These are phyloP conservation scores for Colletotrichum endophyticum DNA, from an alignment of 2,329 filamentous ascomycete genomes.

Conservation along the genomic window DNA sequence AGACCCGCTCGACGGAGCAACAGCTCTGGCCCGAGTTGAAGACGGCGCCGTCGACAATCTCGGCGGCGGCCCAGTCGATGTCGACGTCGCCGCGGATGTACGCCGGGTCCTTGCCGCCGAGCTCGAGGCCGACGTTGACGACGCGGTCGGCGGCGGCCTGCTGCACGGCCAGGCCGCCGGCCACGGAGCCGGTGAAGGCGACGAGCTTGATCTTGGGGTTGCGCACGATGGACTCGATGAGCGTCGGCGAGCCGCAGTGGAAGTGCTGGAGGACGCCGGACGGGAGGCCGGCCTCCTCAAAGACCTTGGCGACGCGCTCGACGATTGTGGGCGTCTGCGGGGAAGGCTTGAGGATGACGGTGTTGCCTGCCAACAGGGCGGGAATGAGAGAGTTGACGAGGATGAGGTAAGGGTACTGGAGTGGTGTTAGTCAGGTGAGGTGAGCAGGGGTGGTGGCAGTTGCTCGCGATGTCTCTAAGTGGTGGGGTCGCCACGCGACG, in stretches of 20 bases:
- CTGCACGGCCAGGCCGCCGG: slow-evolving; percentile 85
- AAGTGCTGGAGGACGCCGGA: slow-evolving; percentile 88
- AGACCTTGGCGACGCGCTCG: slow-evolving; percentile 80
- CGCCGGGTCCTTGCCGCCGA: slow-evolving; percentile 94
- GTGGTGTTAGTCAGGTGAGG: slow-evolving; percentile 12
- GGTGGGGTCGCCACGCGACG: neutral
- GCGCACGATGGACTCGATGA: slow-evolving; percentile 80
- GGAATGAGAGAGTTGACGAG: slow-evolving; percentile 92
- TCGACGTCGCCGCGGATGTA: slow-evolving; percentile 89
- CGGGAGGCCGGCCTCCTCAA: slow-evolving; percentile 81
- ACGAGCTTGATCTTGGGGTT: slow-evolving; percentile 79
- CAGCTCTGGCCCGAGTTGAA: slow-evolving; percentile 99
- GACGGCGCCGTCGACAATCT: slow-evolving; percentile 93
- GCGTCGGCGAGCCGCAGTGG: slow-evolving; percentile 80
- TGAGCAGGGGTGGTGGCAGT: neutral
- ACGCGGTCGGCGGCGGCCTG: slow-evolving; percentile 83
- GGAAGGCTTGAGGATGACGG: slow-evolving; percentile 91
- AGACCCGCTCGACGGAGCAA: slow-evolving; percentile 90
- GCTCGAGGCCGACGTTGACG: slow-evolving; percentile 85
- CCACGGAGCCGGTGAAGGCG: slow-evolving; percentile 93
- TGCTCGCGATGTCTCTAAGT: neutral
- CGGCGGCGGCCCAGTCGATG: slow-evolving; percentile 86
- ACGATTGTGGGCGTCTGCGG: slow-evolving; percentile 93
- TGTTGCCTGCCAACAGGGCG: slow-evolving; percentile 88
- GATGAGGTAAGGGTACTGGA: slow-evolving; percentile 90